phyloP scores from a whole-genome alignment of 345 rosid species.

The Salix caprea region DNA sequence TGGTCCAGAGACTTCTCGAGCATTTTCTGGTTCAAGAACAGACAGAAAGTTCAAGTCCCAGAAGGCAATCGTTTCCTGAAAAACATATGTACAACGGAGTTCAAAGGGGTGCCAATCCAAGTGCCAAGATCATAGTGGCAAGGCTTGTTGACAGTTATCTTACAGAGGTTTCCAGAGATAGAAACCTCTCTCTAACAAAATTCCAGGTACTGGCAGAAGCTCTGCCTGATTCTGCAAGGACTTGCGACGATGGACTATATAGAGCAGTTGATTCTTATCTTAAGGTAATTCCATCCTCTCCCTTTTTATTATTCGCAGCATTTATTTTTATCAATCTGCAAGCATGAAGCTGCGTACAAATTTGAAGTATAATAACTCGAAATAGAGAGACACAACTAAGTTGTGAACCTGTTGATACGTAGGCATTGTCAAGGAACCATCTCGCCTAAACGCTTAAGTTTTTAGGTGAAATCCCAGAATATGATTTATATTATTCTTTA shows the following conservation, averaged over 20 bases:
- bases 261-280: slow-evolving; percentile 94
- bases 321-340: neutral
- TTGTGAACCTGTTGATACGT: neutral
- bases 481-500: too few relatives aligned
- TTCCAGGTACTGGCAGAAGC: slow-evolving; percentile 96
- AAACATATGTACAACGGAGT: slow-evolving; percentile 53
- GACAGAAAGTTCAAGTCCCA: slow-evolving; percentile 75
- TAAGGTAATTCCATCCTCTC: slow-evolving; percentile 21
- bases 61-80: slow-evolving; percentile 51
- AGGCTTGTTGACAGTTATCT: slow-evolving; percentile 96
- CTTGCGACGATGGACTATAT: slow-evolving; percentile 97
- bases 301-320: neutral
- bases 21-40: slow-evolving; percentile 94
- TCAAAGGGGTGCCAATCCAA: slow-evolving; percentile 42
- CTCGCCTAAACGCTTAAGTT: too few relatives aligned
- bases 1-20: slow-evolving; percentile 84
- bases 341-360: too few relatives aligned
- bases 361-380: neutral
- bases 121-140: slow-evolving; percentile 93
- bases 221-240: slow-evolving; percentile 87
- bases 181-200: slow-evolving; percentile 80
- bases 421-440: neutral
- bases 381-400: neutral
- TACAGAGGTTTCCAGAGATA: slow-evolving; percentile 90
- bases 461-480: too few relatives aligned